Base-by-base conservation (phyloP, 495 filamentous ascomycete species). In the Filosporella fistucella region DNA sequence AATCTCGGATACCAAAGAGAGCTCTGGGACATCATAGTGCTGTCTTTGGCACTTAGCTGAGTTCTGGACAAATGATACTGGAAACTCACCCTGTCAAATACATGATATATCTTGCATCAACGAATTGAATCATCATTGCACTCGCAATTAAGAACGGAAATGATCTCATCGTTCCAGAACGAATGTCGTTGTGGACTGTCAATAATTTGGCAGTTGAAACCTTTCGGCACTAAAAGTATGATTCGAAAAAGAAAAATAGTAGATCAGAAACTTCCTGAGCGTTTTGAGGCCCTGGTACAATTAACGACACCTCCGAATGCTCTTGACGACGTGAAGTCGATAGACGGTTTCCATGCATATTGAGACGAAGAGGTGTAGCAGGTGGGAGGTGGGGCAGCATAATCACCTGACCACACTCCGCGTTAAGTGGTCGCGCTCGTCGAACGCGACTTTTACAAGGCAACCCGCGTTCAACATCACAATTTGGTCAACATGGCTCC, bases 401-500 rank as follows among this genome's bases (percentile, higher is more conserved):
- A 21, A 21, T 38, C 52, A 55, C 40, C 33, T 45, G 93, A 71
- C 94, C 86, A 65, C 95, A 91, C 8, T 89, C 96, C 55, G 55
- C 42, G 55, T 57, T 53, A 53, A 57, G 30, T 43, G 49, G 38
- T 52, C n/a, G n/a, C n/a, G n/a, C n/a, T 52, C 28, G 13, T 48
- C 24, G 34, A 44, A 21, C 52, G 54, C 54, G 48, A 21, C 35
- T 21, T 17, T 36, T 22, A 18, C 34, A 26, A 57, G 40, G 34
- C 39, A 29, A 58, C 37, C 23, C 24, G 35, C 22, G 14, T 36
- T 35, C 41, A 29, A 43, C 41, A 43, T 14, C 32, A 22, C 13
- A 47, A 20, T 18, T 5, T 20, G 47, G 23, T 16, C 18, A 59
- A 30, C 12, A 54, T 56, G 54, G 44, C 50, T 12, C 32, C 38